Conservation (phyloP, 257 asterid species). For the Haberlea rhodopensis region DNA sequence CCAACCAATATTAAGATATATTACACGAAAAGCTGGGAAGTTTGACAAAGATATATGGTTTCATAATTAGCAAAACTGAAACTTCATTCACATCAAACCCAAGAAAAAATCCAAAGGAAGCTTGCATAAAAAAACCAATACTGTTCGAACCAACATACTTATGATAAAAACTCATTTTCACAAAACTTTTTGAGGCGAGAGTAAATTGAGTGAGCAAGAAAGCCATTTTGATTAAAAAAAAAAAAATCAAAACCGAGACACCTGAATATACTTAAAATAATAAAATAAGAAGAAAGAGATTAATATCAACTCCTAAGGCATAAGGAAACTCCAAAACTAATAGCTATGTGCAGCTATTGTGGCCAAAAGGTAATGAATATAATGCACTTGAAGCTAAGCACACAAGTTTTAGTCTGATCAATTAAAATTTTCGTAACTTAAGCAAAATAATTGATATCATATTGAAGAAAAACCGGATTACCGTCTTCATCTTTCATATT, state of each 20-base stretch:
- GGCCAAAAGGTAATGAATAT: not conserved
- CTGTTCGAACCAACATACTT: too few species aligned
- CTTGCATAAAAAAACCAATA: not conserved
- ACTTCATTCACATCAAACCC: not conserved
- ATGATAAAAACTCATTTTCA: not conserved
- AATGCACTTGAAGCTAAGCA: too few species aligned
- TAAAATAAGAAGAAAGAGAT: too few species aligned
- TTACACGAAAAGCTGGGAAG: not conserved
- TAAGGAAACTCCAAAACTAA: not conserved
- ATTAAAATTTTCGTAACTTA: not conserved
- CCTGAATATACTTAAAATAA: too few species aligned
- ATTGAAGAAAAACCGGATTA: conserved; percentile 18
- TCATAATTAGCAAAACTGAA: not conserved
- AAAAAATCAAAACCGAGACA: not conserved
- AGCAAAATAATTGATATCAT: not conserved
- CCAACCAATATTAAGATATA: conserved; percentile 5
- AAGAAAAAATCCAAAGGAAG: not conserved
- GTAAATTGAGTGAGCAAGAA: too few species aligned
- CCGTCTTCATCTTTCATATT: conserved; percentile 86
- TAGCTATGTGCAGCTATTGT: not conserved
- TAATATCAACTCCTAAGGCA: not conserved
- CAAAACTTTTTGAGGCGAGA: too few species aligned
- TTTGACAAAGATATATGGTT: not conserved
- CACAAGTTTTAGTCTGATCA: too few species aligned
- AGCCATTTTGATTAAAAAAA: too few species aligned